Percentiles rank a stretch among this genome's conserved stretches.
Conservation (phyloP, 163 green algal species). For the Coccomyxa subellipsoidea region DNA sequence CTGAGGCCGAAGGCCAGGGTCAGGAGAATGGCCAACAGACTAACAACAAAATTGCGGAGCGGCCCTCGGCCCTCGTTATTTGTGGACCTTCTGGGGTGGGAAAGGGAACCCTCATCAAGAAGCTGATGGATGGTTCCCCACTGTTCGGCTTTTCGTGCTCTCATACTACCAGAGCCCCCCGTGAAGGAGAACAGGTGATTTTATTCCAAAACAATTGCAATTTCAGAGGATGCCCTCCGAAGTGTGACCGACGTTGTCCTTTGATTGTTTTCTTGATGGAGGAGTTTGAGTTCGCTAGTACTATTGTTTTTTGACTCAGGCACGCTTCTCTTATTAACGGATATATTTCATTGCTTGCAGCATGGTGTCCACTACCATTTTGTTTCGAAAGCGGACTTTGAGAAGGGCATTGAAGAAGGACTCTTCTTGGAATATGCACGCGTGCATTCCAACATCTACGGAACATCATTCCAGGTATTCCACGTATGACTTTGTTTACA, state of each 20-base stretch:
- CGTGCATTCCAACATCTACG: conserved; percentile 95
- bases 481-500: no score
- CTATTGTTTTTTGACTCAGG: neutral
- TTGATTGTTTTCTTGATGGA: neutral
- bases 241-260: no score
- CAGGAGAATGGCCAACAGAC: neutral
- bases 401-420: conserved; percentile 69
- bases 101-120: conserved; percentile 92
- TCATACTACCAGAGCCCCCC: conserved; percentile 84
- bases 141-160: conserved; percentile 88
- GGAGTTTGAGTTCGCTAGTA: neutral
- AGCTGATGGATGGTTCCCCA: conserved; percentile 67
- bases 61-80: conserved; percentile 73
- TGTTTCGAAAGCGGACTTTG: conserved; percentile 63
- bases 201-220: neutral
- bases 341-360: conserved; percentile 27
- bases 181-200: conserved; percentile 50
- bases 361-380: conserved; percentile 93
- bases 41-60: neutral
- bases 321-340: no score
- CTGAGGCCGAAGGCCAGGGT: neutral
- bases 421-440: conserved; percentile 93
- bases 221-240: no score
- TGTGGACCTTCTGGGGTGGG: conserved; percentile 92
- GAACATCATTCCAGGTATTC: conserved; percentile 58